Base-by-base conservation (phyloP, 768 basidiomycete genomes). In the Termitomyces sp. region DNA sequence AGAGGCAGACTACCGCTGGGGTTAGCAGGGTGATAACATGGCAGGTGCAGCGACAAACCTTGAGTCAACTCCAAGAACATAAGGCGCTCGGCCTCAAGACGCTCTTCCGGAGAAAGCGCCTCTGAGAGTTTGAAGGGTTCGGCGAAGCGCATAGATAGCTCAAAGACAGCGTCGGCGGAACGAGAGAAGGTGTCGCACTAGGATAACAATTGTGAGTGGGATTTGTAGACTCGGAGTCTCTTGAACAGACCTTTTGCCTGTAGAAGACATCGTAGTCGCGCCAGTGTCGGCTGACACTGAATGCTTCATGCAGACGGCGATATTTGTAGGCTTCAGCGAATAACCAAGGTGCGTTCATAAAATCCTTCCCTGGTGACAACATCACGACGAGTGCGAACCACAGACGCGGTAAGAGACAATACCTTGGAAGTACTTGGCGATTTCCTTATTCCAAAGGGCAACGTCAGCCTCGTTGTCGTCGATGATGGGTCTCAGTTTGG, bases 261-360 rank as follows among this genome's bases (percentile, higher is more conserved):
- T 95, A 96, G 74, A 97, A 98, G 48, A 96, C 94, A 70, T 96
- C 95, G 71, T 96, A 96, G 67, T 88, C 84, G 63, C 82, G 82
- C 92, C 94, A 98, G 74, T 83, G 89, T 70, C 91, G 92, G 80
- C 90, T 91, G 62, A 93, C 78, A 63, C 91, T 94, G 79, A 98
- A 98, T 74, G 92, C 93, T 73, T 96, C 95, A 63, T 91, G 92
- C 50, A 98, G 83, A 62, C 93, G 86, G 66, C 92, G 89, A 72
- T 94, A 94, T 73, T 93, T 94, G 79, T 94, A 93, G 15, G 95
- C 94, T 73, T 96, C 95, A 25, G 95, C 96, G 68, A 98, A 97
- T 17, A 97, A 78, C 95, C 94, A 96, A 5, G 94, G 94, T 0
- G 95, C 94, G 71, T 91, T 94, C 93, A 96, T 96, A 69, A 94